A percentile compares a stretch with the other conserved stretches of the same genome.
These are phyloP conservation scores for Fomitiporia mediterranea DNA, from an alignment of 1,284 basidiomycete genomes.

Conservation along the genomic window DNA sequence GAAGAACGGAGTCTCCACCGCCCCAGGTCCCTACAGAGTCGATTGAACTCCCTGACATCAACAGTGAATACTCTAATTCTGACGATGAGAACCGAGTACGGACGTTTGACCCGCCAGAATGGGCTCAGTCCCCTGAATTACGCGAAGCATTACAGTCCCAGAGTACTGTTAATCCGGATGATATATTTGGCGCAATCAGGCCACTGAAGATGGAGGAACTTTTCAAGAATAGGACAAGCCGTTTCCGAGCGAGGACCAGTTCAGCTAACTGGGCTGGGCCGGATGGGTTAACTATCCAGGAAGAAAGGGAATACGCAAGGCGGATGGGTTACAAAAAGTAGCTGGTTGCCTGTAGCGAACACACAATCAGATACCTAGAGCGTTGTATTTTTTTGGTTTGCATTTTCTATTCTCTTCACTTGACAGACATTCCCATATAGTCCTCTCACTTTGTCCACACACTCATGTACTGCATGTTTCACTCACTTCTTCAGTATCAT, in stretches of 20 bases:
- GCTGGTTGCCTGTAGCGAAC: background rate
- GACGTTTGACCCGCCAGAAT: conserved; percentile 71
- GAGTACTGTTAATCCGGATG: conserved; percentile 84
- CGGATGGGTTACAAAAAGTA: conserved; percentile 77
- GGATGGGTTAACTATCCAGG: conserved; percentile 77
- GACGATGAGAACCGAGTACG: conserved; percentile 78
- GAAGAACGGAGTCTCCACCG: conserved; percentile 44
- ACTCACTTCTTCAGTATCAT: background rate
- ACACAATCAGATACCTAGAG: background rate
- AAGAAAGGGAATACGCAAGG: conserved; percentile 81
- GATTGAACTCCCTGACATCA: conserved; percentile 89
- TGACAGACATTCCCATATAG: background rate
- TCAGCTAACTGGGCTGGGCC: conserved; percentile 91
- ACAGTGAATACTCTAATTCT: conserved; percentile 93
- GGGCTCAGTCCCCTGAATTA: conserved; percentile 89
- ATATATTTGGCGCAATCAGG: conserved; percentile 83
- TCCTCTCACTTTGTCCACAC: background rate
- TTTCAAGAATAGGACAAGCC: conserved; percentile 67
- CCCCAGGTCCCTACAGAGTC: conserved; percentile 60
- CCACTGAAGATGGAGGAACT: conserved; percentile 85
- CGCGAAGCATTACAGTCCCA: conserved; percentile 73
- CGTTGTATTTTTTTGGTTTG: background rate
- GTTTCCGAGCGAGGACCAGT: conserved; percentile 84
- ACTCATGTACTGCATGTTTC: conserved; percentile 11
- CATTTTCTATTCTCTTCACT: background rate